Evolutionary conservation across 1,139 yeast species (phyloP), one percentile per base, ranked within the genome.

Genomic region (Kluyveromyces marxianus): DNA sequence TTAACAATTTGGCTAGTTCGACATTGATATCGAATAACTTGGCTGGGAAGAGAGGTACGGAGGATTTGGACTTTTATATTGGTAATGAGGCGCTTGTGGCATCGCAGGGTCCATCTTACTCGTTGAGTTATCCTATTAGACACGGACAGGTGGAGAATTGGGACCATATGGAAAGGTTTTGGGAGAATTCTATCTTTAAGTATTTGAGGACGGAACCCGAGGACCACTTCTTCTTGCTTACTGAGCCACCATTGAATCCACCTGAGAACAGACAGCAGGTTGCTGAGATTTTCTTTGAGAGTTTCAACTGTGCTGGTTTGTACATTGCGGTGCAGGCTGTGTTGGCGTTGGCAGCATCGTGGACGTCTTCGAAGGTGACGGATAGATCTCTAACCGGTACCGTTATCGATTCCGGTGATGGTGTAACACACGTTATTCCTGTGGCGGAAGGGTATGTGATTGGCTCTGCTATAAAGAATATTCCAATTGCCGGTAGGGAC

Each of bases 111-210:
- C 89, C 95, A 54, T 83, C 88, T 44, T 94, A 92, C 67, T 85
- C 92, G 39, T 72, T 94, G 51, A 79, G 81, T 52, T 92, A 92
- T 61, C 99, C 99, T 21, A 88, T 92, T 53, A 84, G 87, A 66
- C 98, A 92, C 62, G 99, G 99, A 25, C 98, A 92, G 70, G 83
- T 92, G 54, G 98, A 92, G 67, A 89, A 92, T 65, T 92, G 99
- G 99, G 98, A 94, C 69, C 97, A 92, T 65, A 92, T 92, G 99
- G 99, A 92, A 68, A 76, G 98, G 63, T 90, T 89, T 68, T 92
- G 99, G 99, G 97, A 92, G 65, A 86, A 86, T 61, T 87, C 96
- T 39, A 90, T 92, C 60, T 92, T 92, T 73, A 90, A 92, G 69
- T 92, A 92, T 66, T 76, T 92, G 59, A 80, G 97, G 67, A 89